Evolutionary conservation across 2,329 filamentous ascomycete genomes (phyloP).

Genomic region (Cadophora luteo-olivacea): DNA sequence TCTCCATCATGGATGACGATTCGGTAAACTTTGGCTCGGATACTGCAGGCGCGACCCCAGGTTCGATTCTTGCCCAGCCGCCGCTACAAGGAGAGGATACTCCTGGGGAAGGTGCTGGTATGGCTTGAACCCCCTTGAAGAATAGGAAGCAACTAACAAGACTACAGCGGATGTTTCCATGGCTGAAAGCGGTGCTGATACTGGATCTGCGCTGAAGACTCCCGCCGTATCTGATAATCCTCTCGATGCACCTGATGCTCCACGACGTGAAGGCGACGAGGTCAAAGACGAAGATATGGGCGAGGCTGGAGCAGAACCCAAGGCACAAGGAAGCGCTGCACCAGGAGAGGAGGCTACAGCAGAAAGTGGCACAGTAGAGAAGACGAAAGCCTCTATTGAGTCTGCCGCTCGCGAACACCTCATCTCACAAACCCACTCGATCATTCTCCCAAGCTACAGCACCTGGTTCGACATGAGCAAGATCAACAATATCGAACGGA

Average conservation of each 20-base stretch:
- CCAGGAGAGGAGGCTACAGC: constrained; percentile 46
- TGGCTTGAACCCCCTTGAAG: constrained; percentile 35
- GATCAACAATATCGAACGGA: constrained; percentile 90
- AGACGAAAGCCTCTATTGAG: constrained; percentile 83
- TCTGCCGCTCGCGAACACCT: constrained; percentile 89
- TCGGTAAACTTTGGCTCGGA: constrained; percentile 64
- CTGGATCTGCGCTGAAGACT: constrained; percentile 57
- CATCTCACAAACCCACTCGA: constrained; percentile 91
- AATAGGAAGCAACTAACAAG: constrained; percentile 13
- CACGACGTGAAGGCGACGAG: constrained; percentile 65
- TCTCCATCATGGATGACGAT: constrained; percentile 62
- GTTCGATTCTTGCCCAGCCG: constrained; percentile 61
- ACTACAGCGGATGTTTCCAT: constrained; percentile 64
- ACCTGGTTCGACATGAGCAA: constrained; percentile 99
- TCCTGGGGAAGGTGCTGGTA: constrained; percentile 35
- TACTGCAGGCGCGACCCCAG: constrained; percentile 61
- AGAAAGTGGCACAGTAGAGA: constrained; percentile 57
- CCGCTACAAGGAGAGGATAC: constrained; percentile 54
- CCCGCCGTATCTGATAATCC: constrained; percentile 66
- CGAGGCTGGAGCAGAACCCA: constrained; percentile 62
- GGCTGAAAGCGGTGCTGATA: constrained; percentile 53
- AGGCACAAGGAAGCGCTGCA: constrained; percentile 53
- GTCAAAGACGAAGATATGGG: constrained; percentile 83
- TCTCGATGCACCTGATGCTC: constrained; percentile 72
- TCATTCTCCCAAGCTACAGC: constrained; percentile 96